Conservation (phyloP, 1,284 basidiomycete genomes). For the Psilocybe mexicana region DNA sequence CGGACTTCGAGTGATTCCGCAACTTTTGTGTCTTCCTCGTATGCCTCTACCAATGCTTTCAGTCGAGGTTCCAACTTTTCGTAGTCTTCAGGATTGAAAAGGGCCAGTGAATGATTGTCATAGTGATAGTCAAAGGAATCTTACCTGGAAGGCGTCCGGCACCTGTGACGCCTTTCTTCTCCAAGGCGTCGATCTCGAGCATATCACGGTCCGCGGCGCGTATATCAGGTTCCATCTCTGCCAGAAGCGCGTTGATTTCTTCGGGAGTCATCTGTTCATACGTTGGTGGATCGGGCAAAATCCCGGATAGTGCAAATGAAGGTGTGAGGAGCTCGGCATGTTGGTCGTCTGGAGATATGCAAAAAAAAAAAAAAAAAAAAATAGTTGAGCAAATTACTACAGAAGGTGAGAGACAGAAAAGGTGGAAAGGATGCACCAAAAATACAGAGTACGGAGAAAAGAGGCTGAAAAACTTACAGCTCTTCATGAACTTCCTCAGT, state of each 20-base stretch:
- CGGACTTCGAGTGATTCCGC: conserved; percentile 63
- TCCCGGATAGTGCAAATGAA: conserved; percentile 67
- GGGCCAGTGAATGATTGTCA: not conserved
- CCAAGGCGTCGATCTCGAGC: conserved; percentile 69
- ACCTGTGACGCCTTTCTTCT: conserved; percentile 66
- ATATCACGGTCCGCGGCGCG: conserved; percentile 78
- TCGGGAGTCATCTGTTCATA: conserved; percentile 64
- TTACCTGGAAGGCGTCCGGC: conserved; percentile 69
- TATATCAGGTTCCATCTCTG: conserved; percentile 80
- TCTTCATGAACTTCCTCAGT: conserved; percentile 69
- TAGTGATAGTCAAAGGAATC: conserved; percentile 5
- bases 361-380: not conserved
- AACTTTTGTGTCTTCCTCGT: conserved; percentile 56
- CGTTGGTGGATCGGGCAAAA: conserved; percentile 49
- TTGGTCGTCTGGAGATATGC: conserved; percentile 58
- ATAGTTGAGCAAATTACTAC: too few relatives aligned
- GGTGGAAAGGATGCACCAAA: not conserved
- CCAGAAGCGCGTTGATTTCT: conserved; percentile 68
- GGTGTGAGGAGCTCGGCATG: conserved; percentile 72
- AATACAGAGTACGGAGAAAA: not conserved
- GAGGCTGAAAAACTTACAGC: conserved; percentile 52
- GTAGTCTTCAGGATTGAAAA: conserved; percentile 45
- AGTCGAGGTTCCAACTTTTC: conserved; percentile 64
- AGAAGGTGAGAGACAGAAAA: too few relatives aligned
- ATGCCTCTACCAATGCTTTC: conserved; percentile 52